These are phyloP conservation scores for Neurospora hispaniola DNA, from an alignment of 495 filamentous ascomycete species.

Conservation along the genomic window DNA sequence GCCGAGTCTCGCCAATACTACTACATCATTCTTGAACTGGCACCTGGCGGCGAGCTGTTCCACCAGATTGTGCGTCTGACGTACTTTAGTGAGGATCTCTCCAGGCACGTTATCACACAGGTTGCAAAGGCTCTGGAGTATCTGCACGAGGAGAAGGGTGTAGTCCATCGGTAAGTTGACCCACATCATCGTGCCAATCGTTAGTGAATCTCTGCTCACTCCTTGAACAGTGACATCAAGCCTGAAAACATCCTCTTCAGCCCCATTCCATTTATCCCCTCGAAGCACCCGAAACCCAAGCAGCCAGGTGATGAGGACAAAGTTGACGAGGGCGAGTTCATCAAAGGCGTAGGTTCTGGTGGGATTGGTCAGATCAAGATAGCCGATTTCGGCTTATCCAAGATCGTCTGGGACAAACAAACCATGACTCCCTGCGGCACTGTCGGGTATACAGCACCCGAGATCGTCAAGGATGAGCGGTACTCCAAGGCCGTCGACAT, in stretches of 20 bases:
- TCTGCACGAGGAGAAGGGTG: slow-evolving; percentile 85
- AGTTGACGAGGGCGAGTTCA: slow-evolving; percentile 91
- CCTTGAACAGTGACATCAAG: slow-evolving; percentile 75
- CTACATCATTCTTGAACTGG: slow-evolving; percentile 92
- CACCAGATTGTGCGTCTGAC: slow-evolving; percentile 97
- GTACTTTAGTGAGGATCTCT: slow-evolving; percentile 94
- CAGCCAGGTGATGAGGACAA: slow-evolving; percentile 91
- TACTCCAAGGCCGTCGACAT: slow-evolving; percentile 99
- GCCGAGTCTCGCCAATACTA: slow-evolving; percentile 92
- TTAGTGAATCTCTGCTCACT: slow-evolving; percentile 4
- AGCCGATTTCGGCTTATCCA: slow-evolving; percentile 94
- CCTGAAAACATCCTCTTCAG: slow-evolving; percentile 95
- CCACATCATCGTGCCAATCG: neutral
- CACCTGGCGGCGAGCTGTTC: slow-evolving; percentile 91
- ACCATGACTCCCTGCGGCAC: slow-evolving; percentile 99
- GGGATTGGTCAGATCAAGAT: slow-evolving; percentile 95
- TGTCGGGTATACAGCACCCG: slow-evolving; percentile 96
- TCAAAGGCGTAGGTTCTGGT: slow-evolving; percentile 70
- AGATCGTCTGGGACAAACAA: slow-evolving; percentile 95
- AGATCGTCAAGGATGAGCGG: slow-evolving; percentile 97
- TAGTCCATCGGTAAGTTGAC: slow-evolving; percentile 79
- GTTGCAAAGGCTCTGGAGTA: slow-evolving; percentile 91
- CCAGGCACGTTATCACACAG: slow-evolving; percentile 86
- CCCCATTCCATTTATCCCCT: slow-evolving; percentile 70
- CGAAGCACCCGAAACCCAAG: slow-evolving; percentile 65